These are phyloP conservation scores for Fusarium sp. DNA, from an alignment of 2,329 filamentous ascomycete genomes.

Conservation along the genomic window DNA sequence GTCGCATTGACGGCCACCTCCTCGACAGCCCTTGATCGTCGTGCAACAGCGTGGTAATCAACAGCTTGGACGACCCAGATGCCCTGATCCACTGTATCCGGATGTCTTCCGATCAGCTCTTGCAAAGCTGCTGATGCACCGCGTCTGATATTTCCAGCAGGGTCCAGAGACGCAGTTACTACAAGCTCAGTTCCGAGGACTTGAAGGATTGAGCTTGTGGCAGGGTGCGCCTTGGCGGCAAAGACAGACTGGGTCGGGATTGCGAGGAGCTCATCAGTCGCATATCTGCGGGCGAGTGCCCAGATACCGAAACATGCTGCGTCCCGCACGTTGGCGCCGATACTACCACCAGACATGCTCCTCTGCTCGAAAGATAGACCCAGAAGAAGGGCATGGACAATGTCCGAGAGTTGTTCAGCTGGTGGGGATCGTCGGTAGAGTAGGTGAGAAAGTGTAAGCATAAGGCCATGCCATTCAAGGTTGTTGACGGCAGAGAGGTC, in stretches of 20 bases:
- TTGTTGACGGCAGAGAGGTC: conserved; percentile 83
- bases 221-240: conserved; percentile 52
- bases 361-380: conserved; percentile 91
- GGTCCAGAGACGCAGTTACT: conserved; percentile 84
- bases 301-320: conserved; percentile 97
- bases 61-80: conserved; percentile 90
- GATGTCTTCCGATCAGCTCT: conserved; percentile 92
- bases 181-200: conserved; percentile 85
- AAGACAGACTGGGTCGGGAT: conserved; percentile 65
- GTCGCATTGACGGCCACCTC: conserved; percentile 80
- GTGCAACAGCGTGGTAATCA: conserved; percentile 92
- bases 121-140: conserved; percentile 94
- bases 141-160: conserved; percentile 91
- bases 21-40: conserved; percentile 84
- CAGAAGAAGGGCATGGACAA: conserved; percentile 80
- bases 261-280: conserved; percentile 78
- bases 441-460: conserved; percentile 86
- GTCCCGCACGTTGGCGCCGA: conserved; percentile 92
- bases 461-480: conserved; percentile 91
- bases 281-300: conserved; percentile 89
- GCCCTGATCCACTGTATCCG: conserved; percentile 83
- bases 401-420: conserved; percentile 74
- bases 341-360: conserved; percentile 83
- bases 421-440: conserved; percentile 88
- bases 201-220: conserved; percentile 71